Percentiles rank a stretch among this genome's conserved stretches.
Conservation (phyloP, 441 rosid genomes). For the Adansonia gregorii region DNA sequence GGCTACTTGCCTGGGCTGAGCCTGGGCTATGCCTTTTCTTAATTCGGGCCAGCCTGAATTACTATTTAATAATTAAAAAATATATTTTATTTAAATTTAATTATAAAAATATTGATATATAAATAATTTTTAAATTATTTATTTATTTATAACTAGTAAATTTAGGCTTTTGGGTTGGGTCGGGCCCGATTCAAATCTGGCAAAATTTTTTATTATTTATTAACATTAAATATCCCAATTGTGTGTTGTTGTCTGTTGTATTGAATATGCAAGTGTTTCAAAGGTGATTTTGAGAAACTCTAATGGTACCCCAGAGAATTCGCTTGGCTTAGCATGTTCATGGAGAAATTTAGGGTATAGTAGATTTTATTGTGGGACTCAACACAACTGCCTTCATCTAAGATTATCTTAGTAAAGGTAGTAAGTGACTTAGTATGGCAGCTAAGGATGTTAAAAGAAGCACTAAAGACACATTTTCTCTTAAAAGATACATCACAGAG, state of each 20-base stretch:
- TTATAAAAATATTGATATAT: too few relatives aligned
- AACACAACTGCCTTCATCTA: not conserved
- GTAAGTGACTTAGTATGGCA: not conserved
- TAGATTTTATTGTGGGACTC: not conserved
- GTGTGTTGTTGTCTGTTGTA: not conserved
- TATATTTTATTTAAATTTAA: too few relatives aligned
- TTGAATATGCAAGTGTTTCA: not conserved
- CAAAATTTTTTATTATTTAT: too few relatives aligned
- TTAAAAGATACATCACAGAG: not conserved
- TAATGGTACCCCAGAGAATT: not conserved
- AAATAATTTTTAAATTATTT: too few relatives aligned
- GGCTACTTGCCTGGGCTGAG: too few relatives aligned
- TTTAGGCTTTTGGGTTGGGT: too few relatives aligned
- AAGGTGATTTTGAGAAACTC: not conserved
- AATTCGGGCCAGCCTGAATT: too few relatives aligned
- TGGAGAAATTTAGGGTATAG: not conserved
- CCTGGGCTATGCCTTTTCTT: too few relatives aligned
- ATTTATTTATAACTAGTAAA: too few relatives aligned
- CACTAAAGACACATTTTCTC: not conserved
- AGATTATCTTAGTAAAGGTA: not conserved
- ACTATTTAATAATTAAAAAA: too few relatives aligned
- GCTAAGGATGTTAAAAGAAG: not conserved
- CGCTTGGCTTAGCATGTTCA: not conserved
- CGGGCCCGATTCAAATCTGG: too few relatives aligned
- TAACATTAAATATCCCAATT: not conserved